Conservation (phyloP, 1,284 basidiomycete genomes). For the Gastroboletus turbinatus region DNA sequence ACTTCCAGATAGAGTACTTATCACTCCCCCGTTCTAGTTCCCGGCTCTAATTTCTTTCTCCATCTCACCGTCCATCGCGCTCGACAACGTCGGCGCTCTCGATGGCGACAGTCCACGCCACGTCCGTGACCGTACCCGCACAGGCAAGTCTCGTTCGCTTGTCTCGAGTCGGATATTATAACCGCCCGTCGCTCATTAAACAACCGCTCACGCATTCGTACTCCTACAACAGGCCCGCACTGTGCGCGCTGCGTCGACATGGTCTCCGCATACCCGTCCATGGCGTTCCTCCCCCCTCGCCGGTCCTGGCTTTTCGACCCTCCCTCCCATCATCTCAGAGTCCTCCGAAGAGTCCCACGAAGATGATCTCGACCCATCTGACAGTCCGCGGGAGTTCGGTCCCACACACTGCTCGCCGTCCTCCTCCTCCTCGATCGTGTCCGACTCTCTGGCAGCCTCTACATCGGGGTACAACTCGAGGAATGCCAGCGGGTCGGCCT, state of each 20-base stretch:
- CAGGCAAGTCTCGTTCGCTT: slow-evolving; percentile 13
- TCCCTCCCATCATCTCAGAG: slow-evolving; percentile 24
- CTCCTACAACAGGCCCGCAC: slow-evolving; percentile 16
- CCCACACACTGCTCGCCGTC: slow-evolving; percentile 9
- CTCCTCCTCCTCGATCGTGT: slow-evolving; percentile 19
- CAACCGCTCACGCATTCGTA: too few relatives aligned
- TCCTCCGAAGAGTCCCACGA: slow-evolving; percentile 20
- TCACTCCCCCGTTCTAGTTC: not conserved
- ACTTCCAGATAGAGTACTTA: slow-evolving; percentile 5
- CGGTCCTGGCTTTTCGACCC: slow-evolving; percentile 25
- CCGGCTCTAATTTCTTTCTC: not conserved
- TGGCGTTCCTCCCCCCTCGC: slow-evolving; percentile 33
- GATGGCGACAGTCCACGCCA: slow-evolving; percentile 4
- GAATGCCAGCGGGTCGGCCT: slow-evolving; percentile 15
- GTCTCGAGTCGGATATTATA: not conserved
- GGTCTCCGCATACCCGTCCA: slow-evolving; percentile 24
- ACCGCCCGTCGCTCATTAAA: not conserved
- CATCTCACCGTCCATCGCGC: not conserved
- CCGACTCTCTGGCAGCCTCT: slow-evolving; percentile 11
- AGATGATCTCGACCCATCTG: not conserved
- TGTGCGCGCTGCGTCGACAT: slow-evolving; percentile 12
- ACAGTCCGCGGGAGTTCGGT: not conserved
- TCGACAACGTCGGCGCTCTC: not conserved
- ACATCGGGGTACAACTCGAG: slow-evolving; percentile 18
- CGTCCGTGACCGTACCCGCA: not conserved